phyloP scores from a whole-genome alignment of 371 early-diverging fungal species.

The Syncephalastrum racemosum region DNA sequence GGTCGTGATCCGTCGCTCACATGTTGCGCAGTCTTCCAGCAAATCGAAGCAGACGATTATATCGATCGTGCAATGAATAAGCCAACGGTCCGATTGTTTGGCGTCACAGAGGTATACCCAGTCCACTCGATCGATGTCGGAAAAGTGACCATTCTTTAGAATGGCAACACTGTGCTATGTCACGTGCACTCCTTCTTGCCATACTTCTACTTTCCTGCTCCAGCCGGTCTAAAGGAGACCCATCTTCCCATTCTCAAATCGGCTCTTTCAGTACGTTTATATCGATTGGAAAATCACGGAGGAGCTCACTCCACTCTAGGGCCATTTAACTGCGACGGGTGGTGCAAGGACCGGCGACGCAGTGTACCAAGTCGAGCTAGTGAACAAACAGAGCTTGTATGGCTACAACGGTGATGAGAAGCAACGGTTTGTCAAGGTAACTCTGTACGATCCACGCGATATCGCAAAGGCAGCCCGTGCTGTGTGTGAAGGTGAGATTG shows the following conservation, averaged over 20 bases:
- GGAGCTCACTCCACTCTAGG: too few species aligned
- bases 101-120: constrained; percentile 79
- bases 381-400: constrained; percentile 76
- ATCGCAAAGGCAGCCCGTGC: constrained; percentile 38
- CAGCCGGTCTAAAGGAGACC: constrained; percentile 67
- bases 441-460: constrained; percentile 58
- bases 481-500: constrained; percentile 47
- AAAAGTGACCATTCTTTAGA: constrained; percentile 29
- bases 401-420: constrained; percentile 79
- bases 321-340: too few species aligned
- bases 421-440: constrained; percentile 70
- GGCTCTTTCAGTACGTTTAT: constrained; percentile 57
- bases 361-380: constrained; percentile 63
- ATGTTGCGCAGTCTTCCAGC: constrained; percentile 79
- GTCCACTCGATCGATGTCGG: neutral
- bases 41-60: constrained; percentile 91
- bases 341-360: constrained; percentile 21
- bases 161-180: constrained; percentile 86
- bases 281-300: neutral
- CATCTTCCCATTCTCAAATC: constrained; percentile 58
- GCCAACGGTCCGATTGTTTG: constrained; percentile 82
- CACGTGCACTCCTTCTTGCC: constrained; percentile 93
- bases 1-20: neutral
- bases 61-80: constrained; percentile 40
- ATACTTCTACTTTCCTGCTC: constrained; percentile 96